phyloP scores from a whole-genome alignment of 495 filamentous ascomycete species.

The Viridothelium virens region DNA sequence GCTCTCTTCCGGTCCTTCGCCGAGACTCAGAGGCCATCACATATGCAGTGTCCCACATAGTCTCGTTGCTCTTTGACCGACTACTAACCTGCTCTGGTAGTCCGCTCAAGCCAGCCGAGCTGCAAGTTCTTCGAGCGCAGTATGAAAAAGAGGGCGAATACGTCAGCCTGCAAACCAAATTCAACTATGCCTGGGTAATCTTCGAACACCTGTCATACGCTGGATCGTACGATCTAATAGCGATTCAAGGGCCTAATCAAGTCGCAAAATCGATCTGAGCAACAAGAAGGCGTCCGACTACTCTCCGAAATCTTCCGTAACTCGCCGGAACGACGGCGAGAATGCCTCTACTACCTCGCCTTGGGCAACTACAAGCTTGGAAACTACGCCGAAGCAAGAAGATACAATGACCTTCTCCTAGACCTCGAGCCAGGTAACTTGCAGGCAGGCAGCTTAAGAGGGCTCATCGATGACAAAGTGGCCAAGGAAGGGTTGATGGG shows the following conservation, averaged over 20 bases:
- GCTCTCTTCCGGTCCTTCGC: not conserved
- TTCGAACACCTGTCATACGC: not conserved
- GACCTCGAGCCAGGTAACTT: constrained; percentile 84
- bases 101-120: constrained; percentile 78
- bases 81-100: constrained; percentile 39
- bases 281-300: constrained; percentile 90
- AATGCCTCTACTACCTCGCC: constrained; percentile 96
- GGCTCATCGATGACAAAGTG: constrained; percentile 91
- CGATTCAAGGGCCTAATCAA: constrained; percentile 77
- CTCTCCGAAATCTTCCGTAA: constrained; percentile 95
- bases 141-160: constrained; percentile 96
- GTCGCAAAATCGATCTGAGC: constrained; percentile 69
- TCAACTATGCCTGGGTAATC: constrained; percentile 96
- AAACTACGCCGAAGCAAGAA: constrained; percentile 87
- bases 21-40: too few relatives aligned
- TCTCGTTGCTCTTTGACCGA: constrained; percentile 16
- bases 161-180: constrained; percentile 95
- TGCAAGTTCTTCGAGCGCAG: constrained; percentile 82
- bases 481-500: constrained; percentile 88
- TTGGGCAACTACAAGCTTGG: constrained; percentile 97
- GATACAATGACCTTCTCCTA: constrained; percentile 87
- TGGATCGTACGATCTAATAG: not conserved
- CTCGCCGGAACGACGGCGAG: constrained; percentile 80
- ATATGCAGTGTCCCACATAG: not conserved
- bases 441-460: constrained; percentile 75